phyloP scores from a whole-genome alignment of 2,329 filamentous ascomycete genomes.

The Paecilomyces dactylethromorphus region DNA sequence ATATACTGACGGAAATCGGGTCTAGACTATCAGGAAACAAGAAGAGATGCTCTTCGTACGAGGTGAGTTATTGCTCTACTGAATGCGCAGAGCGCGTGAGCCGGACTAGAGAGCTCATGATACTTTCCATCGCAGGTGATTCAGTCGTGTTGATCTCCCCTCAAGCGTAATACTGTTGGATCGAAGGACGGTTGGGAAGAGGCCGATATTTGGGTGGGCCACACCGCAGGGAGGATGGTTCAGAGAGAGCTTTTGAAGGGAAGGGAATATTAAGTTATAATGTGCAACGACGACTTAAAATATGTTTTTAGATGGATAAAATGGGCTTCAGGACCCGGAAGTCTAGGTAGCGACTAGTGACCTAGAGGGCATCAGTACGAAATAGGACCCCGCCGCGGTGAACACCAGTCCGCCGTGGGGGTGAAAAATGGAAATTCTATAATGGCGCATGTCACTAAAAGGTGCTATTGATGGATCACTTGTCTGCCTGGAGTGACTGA shows the following conservation, averaged over 20 bases:
- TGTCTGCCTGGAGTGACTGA: not conserved
- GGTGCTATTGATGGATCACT: not conserved
- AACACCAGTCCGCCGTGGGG: not conserved
- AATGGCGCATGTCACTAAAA: not conserved
- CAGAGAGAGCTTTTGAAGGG: not conserved
- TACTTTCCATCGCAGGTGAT: constrained; percentile 50
- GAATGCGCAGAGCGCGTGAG: not conserved
- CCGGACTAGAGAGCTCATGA: constrained; percentile 8
- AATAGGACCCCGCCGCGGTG: not conserved
- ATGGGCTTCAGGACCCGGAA: not conserved
- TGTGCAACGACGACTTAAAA: not conserved
- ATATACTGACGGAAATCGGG: constrained; percentile 3
- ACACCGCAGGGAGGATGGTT: not conserved
- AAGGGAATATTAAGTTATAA: not conserved
- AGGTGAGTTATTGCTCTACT: constrained; percentile 52
- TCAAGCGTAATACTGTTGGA: constrained; percentile 36
- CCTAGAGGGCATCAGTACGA: not conserved
- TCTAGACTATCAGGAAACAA: constrained; percentile 86
- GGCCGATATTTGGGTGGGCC: not conserved
- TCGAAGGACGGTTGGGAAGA: not conserved
- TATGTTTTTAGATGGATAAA: not conserved
- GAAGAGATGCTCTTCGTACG: constrained; percentile 98
- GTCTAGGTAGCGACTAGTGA: not conserved
- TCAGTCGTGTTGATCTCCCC: constrained; percentile 68
- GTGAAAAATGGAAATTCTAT: not conserved